Evolutionary conservation across 306 rosid genomes (phyloP).

Genomic region (Hippophae gyantsensis): DNA sequence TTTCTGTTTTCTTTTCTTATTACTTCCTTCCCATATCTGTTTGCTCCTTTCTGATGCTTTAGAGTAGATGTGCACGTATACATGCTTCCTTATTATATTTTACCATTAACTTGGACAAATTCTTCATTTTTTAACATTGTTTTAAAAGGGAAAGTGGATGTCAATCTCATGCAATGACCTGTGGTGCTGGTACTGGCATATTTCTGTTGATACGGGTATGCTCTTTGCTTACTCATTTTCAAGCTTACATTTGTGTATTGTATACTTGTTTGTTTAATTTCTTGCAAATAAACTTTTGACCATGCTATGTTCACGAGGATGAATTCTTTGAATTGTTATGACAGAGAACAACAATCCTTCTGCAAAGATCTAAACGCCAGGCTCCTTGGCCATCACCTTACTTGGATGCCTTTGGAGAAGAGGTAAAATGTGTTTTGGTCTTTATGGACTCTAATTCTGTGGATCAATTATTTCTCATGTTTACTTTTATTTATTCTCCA

Average conservation of each 20-base stretch:
- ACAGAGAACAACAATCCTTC: conserved; percentile 76
- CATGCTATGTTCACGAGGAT: not conserved
- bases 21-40: not conserved
- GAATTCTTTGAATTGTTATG: conserved; percentile 15
- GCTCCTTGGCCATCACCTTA: conserved; percentile 98
- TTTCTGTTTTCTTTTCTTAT: not conserved
- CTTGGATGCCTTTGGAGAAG: conserved; percentile 94
- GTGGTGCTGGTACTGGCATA: conserved; percentile 94
- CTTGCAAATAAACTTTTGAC: not conserved
- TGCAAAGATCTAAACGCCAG: conserved; percentile 90
- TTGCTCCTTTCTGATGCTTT: not conserved
- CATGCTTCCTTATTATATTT: conserved; percentile 5
- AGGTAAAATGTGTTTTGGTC: conserved; percentile 33
- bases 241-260: not conserved
- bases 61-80: not conserved
- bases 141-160: conserved; percentile 70
- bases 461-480: not conserved
- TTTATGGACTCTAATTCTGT: not conserved
- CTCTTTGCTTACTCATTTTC: not conserved
- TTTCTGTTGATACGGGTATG: conserved; percentile 79
- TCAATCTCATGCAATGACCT: conserved; percentile 70
- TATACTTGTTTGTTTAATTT: not conserved
- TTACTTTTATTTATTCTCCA: not conserved
- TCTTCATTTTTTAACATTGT: conserved; percentile 1
- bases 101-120: conserved; percentile 18